These are phyloP conservation scores for Crassisporium funariophilum DNA, from an alignment of 768 basidiomycete species.

Conservation along the genomic window DNA sequence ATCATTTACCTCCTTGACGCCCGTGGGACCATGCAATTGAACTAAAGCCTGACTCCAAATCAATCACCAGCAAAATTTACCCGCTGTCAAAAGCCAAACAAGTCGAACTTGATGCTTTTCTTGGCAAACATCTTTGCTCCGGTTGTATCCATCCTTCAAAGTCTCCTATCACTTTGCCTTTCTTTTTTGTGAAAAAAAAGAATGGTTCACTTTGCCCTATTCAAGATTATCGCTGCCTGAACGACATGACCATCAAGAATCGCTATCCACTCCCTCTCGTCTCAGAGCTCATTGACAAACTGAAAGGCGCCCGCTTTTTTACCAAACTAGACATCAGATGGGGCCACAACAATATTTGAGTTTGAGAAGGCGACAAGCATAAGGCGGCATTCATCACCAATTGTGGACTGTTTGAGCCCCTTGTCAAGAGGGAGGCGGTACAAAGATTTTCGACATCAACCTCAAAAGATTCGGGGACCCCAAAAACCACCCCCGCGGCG, in stretches of 20 bases:
- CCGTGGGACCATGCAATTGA: conserved; percentile 39
- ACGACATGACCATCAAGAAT: conserved; percentile 34
- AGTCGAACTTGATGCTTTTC: conserved; percentile 23
- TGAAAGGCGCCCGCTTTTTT: conserved; percentile 25
- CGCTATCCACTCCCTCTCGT: conserved; percentile 37
- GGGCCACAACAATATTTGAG: conserved; percentile 42
- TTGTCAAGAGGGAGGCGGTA: no score
- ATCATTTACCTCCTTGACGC: conserved; percentile 15
- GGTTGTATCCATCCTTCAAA: conserved; percentile 11
- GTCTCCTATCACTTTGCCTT: conserved; percentile 9
- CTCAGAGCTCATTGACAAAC: conserved; percentile 30
- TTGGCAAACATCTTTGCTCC: conserved; percentile 22
- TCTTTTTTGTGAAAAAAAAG: conserved; percentile 15
- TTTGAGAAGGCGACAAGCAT: conserved; percentile 42
- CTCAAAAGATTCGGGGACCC: conserved; percentile 43
- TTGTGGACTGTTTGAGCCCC: conserved; percentile 34
- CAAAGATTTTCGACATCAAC: conserved; percentile 33
- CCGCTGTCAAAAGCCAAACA: conserved; percentile 20
- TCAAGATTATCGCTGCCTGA: conserved; percentile 34
- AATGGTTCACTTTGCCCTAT: conserved; percentile 20
- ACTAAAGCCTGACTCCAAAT: conserved; percentile 27
- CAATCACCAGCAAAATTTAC: conserved; percentile 25
- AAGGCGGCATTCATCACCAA: conserved; percentile 42
- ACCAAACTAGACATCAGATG: conserved; percentile 40
- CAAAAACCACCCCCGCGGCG: conserved; percentile 45